A percentile compares a stretch with the other conserved stretches of the same genome.
phyloP scores from a whole-genome alignment of 1,284 basidiomycete species.

The Volvariella surrecta region DNA sequence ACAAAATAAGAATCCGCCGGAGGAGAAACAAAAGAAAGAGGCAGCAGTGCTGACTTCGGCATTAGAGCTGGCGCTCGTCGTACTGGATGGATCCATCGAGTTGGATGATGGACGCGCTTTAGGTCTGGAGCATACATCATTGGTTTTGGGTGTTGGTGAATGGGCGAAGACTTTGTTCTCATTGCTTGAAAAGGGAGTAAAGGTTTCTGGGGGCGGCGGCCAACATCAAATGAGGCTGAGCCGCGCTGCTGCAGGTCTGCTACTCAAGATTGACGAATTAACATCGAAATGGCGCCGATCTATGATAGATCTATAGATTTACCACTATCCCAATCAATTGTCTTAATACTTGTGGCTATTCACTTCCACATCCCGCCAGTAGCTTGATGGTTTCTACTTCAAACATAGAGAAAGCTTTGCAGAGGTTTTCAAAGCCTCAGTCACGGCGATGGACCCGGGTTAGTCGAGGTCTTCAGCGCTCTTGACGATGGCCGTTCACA shows the following conservation, averaged over 20 bases:
- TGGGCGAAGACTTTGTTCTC: constrained; percentile 75
- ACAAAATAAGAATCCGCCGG: constrained; percentile 12
- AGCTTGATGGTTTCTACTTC: background rate
- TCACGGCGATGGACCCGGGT: too few species aligned
- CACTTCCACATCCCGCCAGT: too few species aligned
- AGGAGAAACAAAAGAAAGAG: constrained; percentile 32
- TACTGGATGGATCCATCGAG: constrained; percentile 69
- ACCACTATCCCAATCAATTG: too few species aligned
- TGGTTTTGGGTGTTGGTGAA: constrained; percentile 69
- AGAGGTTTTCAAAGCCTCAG: too few species aligned
- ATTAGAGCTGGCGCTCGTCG: constrained; percentile 70
- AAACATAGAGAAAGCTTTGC: background rate
- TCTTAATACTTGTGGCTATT: too few species aligned
- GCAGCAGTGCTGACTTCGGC: constrained; percentile 67
- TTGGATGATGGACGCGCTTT: constrained; percentile 71
- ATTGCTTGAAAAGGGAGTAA: constrained; percentile 55
- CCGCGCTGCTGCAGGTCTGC: constrained; percentile 69
- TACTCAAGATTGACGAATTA: constrained; percentile 75
- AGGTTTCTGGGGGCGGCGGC: constrained; percentile 60
- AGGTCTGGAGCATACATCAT: constrained; percentile 62
- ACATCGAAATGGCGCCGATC: constrained; percentile 69
- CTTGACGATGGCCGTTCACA: too few species aligned
- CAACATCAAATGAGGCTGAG: constrained; percentile 47
- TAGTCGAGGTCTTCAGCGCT: too few species aligned
- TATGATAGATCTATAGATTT: constrained; percentile 36